phyloP scores from a whole-genome alignment of 164 flowering plant species.

The Sextonia rubra region DNA sequence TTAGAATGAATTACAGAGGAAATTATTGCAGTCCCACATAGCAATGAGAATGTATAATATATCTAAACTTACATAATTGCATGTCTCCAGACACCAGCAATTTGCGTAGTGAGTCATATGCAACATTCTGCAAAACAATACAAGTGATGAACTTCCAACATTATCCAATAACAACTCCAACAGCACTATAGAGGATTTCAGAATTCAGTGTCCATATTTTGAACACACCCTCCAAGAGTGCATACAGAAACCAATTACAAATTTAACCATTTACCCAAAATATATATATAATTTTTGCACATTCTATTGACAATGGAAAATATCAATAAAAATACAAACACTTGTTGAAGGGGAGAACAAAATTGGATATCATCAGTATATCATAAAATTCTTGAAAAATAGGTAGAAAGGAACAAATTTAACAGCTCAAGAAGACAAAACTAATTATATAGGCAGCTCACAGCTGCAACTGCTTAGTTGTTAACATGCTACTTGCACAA shows the following conservation, averaged over 20 bases:
- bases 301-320: neutral
- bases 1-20: neutral
- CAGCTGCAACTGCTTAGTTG: neutral
- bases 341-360: neutral
- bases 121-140: conserved; percentile 67
- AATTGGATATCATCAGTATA: too few relatives aligned
- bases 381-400: too few relatives aligned
- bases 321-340: neutral
- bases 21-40: neutral
- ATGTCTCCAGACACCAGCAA: conserved; percentile 38
- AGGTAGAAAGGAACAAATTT: too few relatives aligned
- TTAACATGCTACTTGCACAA: neutral
- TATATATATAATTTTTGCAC: neutral
- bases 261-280: neutral
- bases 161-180: neutral
- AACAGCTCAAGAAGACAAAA: neutral
- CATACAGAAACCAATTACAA: neutral
- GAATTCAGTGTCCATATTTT: neutral
- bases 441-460: neutral
- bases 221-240: neutral
- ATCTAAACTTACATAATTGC: conserved; percentile 35
- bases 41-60: neutral
- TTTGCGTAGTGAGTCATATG: conserved; percentile 60
- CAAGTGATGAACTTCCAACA: neutral
- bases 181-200: neutral